Base-by-base conservation (phyloP, 2,329 filamentous ascomycete genomes). In the Chrysosporium keratinophilum region DNA sequence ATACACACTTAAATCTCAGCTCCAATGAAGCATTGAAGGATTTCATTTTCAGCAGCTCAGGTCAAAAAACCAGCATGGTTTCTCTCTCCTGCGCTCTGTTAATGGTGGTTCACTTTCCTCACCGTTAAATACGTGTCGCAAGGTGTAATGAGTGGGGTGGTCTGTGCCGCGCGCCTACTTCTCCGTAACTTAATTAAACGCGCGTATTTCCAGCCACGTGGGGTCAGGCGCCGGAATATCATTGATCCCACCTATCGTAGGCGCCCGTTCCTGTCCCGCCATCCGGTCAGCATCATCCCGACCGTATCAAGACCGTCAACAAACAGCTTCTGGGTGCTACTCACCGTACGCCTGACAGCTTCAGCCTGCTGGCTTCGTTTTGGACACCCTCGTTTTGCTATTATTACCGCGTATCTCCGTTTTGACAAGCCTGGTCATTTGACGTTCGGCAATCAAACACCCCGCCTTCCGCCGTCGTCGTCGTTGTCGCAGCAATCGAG, bases 271-370 rank as follows among this genome's bases (percentile, higher is more conserved):
- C 47, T 48, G 31, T 50, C 42, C 46, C 35, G 19, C 34, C 34
- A 12, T 40, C 40, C 39, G 2, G 10, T 37, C 31, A 46, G 17
- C 40, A 33, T 40, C 45, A 31, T 31, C 52, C 15, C 17, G 14
- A 9, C 34, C 19, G 51, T 54, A 54, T 50, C 46, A 9, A 45
- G 23, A 54, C 52, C 9, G 52, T 54, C 46, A 43, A 42, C 51
- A 45, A 14, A 54, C 46, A 37, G n/a, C 45, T 45, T 23, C 65
- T 59, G 60, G 55, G 64, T 7, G 55, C 37, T 41, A 28, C 56
- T 52, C 28, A 40, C 43, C 35, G 52, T 39, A 49, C 54, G 44
- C 54, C 54, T 55, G 54, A 48, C 49, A 34, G 48, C 42, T 56
- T 14, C 9, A 45, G 35, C 47, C 15, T 17, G 34, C 37, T 40